These are phyloP conservation scores for Flaveria ramosissima DNA, from an alignment of 129 eudicot species.

Conservation along the genomic window DNA sequence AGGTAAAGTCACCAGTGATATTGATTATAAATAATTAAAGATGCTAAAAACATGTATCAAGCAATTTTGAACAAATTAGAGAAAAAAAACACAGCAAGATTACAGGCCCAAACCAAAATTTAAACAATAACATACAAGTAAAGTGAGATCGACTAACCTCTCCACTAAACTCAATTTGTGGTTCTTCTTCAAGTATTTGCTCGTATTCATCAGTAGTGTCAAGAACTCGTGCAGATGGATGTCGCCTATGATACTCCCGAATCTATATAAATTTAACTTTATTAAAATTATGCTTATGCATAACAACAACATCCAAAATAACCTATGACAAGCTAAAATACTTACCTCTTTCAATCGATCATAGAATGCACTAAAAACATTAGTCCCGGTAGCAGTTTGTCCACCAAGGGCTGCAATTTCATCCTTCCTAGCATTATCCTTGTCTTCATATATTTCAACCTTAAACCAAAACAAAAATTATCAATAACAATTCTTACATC, in stretches of 20 bases:
- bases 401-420: constrained; percentile 98
- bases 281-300: not conserved
- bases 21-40: not conserved
- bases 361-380: constrained; percentile 89
- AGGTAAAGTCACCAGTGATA: not conserved
- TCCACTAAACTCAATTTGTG: constrained; percentile 87
- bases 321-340: not conserved
- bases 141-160: constrained; percentile 61
- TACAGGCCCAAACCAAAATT: not conserved
- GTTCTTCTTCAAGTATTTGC: constrained; percentile 84
- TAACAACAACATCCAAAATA: no score
- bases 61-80: not conserved
- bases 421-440: constrained; percentile 87
- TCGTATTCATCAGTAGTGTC: constrained; percentile 79
- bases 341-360: constrained; percentile 84
- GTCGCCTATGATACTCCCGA: constrained; percentile 93
- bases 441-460: constrained; percentile 93
- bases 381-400: constrained; percentile 72
- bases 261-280: constrained; percentile 42
- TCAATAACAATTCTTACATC: constrained; percentile 4
- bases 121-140: not conserved
- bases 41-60: constrained; percentile 6
- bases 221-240: constrained; percentile 85
- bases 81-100: not conserved
- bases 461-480: constrained; percentile 28